Evolutionary conservation across 805 yeast genomes (phyloP).

Genomic region (Candida maltosa): DNA sequence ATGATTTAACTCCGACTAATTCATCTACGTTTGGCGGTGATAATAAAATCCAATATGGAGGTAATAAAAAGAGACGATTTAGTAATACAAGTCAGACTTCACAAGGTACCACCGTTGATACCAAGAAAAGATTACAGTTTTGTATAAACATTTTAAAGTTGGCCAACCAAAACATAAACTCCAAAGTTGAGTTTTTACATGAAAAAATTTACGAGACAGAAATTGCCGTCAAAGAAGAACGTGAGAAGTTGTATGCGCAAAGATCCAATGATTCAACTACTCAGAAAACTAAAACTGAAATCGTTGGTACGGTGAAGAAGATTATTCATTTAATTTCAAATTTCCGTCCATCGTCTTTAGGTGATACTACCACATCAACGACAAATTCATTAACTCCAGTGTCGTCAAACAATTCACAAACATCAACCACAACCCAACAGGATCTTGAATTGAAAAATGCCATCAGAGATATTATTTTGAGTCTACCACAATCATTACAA

Average conservation of each 20-base stretch:
- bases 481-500: constrained; percentile 59
- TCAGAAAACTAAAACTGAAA: constrained; percentile 67
- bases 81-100: constrained; percentile 7
- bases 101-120: constrained; percentile 38
- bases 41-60: too few relatives aligned
- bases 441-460: constrained; percentile 49
- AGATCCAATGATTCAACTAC: constrained; percentile 17
- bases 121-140: constrained; percentile 71
- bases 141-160: constrained; percentile 75
- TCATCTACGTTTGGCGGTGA: constrained; percentile 7
- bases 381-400: constrained; percentile 8
- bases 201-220: constrained; percentile 46
- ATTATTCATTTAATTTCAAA: constrained; percentile 83
- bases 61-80: constrained; percentile 23
- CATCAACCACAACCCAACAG: constrained; percentile 5
- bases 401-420: constrained; percentile 7
- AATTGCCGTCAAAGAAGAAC: constrained; percentile 23
- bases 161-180: constrained; percentile 74
- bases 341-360: constrained; percentile 47
- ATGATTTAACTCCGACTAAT: constrained; percentile 5
- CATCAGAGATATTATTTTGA: constrained; percentile 74
- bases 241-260: constrained; percentile 13
- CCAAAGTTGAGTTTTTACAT: constrained; percentile 64
- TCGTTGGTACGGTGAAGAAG: constrained; percentile 83
- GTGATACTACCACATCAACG: background rate